phyloP scores from a whole-genome alignment of 441 rosid species.

The Sinapis alba region DNA sequence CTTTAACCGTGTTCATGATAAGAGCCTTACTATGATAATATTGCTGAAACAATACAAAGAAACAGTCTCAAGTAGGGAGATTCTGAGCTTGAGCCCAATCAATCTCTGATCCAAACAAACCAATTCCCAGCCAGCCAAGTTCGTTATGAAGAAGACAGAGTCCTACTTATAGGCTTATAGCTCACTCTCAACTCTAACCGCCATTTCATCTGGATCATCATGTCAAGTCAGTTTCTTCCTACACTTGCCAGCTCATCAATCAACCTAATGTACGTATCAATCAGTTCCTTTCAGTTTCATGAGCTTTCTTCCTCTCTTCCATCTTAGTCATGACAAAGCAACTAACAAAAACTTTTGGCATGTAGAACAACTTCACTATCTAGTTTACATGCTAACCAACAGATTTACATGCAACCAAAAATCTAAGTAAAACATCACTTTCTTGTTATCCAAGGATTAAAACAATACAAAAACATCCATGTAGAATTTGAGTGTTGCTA shows the following conservation, averaged over 20 bases:
- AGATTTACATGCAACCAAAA: background rate
- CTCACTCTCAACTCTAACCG: too few relatives aligned
- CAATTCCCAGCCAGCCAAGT: background rate
- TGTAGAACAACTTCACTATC: background rate
- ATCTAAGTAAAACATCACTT: background rate
- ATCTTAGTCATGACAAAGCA: too few relatives aligned
- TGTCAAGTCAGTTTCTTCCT: background rate
- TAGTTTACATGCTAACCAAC: background rate
- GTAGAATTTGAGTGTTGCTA: background rate
- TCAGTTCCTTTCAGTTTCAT: conserved; percentile 40
- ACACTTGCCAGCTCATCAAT: background rate
- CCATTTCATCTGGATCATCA: background rate
- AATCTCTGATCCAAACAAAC: background rate
- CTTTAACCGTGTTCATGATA: conserved; percentile 44
- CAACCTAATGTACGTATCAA: background rate
- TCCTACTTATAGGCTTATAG: too few relatives aligned
- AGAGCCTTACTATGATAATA: too few relatives aligned
- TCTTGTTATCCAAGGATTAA: background rate
- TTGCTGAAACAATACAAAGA: too few relatives aligned
- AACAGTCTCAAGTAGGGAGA: background rate
- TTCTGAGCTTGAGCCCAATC: background rate
- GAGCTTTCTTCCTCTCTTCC: conserved; percentile 63
- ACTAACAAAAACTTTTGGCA: background rate
- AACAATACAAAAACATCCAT: background rate
- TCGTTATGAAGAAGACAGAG: too few relatives aligned